These are phyloP conservation scores for Urostyla sp. DNA, from an alignment of 73 alveolate species.

Conservation along the genomic window DNA sequence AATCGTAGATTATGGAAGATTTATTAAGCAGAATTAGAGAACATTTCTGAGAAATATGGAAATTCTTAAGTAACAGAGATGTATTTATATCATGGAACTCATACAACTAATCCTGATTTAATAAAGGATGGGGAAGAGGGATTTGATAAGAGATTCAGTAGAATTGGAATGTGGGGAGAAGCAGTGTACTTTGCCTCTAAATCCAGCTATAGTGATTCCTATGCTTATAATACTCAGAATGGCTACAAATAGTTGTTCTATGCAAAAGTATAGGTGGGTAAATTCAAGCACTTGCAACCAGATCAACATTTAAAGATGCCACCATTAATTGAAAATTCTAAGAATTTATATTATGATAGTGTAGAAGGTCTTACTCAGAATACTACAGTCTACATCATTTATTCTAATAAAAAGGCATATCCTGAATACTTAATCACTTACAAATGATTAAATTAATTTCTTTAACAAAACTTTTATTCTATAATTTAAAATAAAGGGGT, in stretches of 20 bases:
- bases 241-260: constrained; percentile 13
- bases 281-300: not conserved
- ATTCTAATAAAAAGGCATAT: constrained; percentile 56
- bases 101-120: not conserved
- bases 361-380: constrained; percentile 55
- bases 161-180: constrained; percentile 66
- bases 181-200: constrained; percentile 61
- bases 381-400: constrained; percentile 42
- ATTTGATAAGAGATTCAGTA: constrained; percentile 55
- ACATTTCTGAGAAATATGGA: not conserved
- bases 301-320: constrained; percentile 37
- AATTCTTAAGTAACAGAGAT: no score
- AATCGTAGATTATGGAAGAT: constrained; percentile 43
- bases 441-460: constrained; percentile 32
- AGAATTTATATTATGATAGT: constrained; percentile 37
- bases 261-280: constrained; percentile 34
- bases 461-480: no score
- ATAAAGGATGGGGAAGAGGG: constrained; percentile 56
- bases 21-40: not conserved
- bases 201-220: constrained; percentile 16
- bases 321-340: constrained; percentile 20
- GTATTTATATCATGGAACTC: constrained; percentile 49
- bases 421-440: constrained; percentile 69
- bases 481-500: no score
- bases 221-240: not conserved